Evolutionary conservation across 345 rosid genomes (phyloP), one percentile per base, ranked within the genome.

Genomic region (Gossypium thurberi): DNA sequence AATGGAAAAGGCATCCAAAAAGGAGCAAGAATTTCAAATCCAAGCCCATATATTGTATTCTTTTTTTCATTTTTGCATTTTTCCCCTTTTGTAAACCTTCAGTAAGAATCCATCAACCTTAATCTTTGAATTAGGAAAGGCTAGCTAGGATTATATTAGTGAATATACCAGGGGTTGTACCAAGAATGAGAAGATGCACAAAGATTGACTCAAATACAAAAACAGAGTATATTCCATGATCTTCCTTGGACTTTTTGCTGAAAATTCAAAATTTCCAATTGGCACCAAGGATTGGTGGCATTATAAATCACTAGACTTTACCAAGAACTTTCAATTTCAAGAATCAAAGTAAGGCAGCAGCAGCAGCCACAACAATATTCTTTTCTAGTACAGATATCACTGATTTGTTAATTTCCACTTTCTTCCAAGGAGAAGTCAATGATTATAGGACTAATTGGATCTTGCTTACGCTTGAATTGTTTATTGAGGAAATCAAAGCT

Each of bases 401-500:
- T 43, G 33, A 65, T 28, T 43, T 65, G 51, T 20, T 65, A 64
- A 33, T 64, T 64, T 18, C 50, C 50, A 64, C 50, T 64, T 64
- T 40, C 26, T 40, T 42, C 50, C 21, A 18, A n/a, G 9, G 18
- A 64, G 50, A 64, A 64, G 68, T 10, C 18, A 15, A 4, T 42
- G 50, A 42, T 63, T 42, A 64, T n/a, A 4, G 26, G 50, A 10
- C 8, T 8, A 42, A 42, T 18, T 64, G 18, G 10, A 64, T 18
- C 50, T 43, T 43, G 69, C 28, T 42, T 10, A 10, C 12, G 4
- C 26, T 40, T 43, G 51, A 43, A 6, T 47, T 23, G 4, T 63
- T 62, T n/a, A 40, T 20, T 7, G 28, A 42, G 8, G 6, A 65
- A 42, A 65, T 43, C 51, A 65, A 43, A 65, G 53, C 37, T 44